A percentile compares a stretch with the other conserved stretches of the same genome.
These are phyloP conservation scores for Irpex sp. DNA, from an alignment of 1,284 basidiomycete genomes.

Conservation along the genomic window DNA sequence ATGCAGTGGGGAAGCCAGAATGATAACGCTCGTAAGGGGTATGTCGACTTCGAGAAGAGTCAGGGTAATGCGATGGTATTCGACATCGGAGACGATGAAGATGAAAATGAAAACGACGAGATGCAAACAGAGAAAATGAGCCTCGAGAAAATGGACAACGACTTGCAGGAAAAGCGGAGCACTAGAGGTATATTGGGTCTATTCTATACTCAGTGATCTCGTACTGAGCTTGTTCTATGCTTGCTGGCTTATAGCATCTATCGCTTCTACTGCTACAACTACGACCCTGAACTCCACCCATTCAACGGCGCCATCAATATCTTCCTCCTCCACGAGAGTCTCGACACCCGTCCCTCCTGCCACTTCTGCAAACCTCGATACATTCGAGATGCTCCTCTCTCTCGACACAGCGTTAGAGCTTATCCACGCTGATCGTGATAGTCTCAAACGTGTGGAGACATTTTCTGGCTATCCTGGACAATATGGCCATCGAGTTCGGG, in stretches of 20 bases:
- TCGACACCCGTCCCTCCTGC: slow-evolving; percentile 26
- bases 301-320: slow-evolving; percentile 6
- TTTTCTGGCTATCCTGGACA: slow-evolving; percentile 89
- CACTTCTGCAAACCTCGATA: slow-evolving; percentile 51
- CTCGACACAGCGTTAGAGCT: slow-evolving; percentile 92
- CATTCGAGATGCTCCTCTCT: slow-evolving; percentile 90
- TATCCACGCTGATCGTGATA: slow-evolving; percentile 92
- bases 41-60: slow-evolving; percentile 51
- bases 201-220: no score
- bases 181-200: not conserved
- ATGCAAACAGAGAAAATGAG: slow-evolving; percentile 36
- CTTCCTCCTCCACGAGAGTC: slow-evolving; percentile 26
- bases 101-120: slow-evolving; percentile 44
- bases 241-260: slow-evolving; percentile 24
- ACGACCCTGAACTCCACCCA: slow-evolving; percentile 19
- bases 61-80: slow-evolving; percentile 59
- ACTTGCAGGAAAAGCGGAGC: slow-evolving; percentile 5
- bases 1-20: slow-evolving; percentile 29
- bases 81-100: slow-evolving; percentile 66
- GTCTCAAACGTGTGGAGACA: slow-evolving; percentile 91
- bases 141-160: slow-evolving; percentile 26
- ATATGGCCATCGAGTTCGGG: slow-evolving; percentile 84
- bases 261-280: slow-evolving; percentile 25
- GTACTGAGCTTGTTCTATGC: no score
- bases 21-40: slow-evolving; percentile 35